A percentile compares a stretch with the other conserved stretches of the same genome.
Evolutionary conservation across 2,329 filamentous ascomycete species (phyloP).

Genomic region (Phyllosticta paracitricarpa): DNA sequence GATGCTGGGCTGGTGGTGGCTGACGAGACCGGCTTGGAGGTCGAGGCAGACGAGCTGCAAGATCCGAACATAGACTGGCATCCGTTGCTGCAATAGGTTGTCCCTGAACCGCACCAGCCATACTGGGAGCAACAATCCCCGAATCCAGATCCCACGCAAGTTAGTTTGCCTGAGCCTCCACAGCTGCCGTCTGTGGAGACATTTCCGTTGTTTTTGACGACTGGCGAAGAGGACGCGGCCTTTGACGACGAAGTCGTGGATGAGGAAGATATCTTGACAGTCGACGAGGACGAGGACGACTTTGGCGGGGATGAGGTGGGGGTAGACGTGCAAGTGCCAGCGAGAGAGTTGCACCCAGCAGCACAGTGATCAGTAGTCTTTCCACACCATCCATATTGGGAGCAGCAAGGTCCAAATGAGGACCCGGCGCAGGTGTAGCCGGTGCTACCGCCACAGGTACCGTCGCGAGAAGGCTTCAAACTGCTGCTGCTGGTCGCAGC

Average conservation of each 20-base stretch:
- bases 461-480: constrained; percentile 9
- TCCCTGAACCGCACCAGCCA: constrained; percentile 9
- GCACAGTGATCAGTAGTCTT: neutral
- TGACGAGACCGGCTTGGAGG: neutral
- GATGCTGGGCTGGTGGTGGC: neutral
- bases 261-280: neutral
- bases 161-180: constrained; percentile 1
- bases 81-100: constrained; percentile 8
- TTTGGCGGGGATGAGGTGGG: neutral
- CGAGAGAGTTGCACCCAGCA: neutral
- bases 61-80: constrained; percentile 8
- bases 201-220: neutral
- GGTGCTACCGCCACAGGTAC: constrained; percentile 8
- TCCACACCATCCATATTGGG: constrained; percentile 13
- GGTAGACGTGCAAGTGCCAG: neutral
- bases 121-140: constrained; percentile 10
- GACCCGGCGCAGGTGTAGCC: constrained; percentile 14
- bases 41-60: neutral
- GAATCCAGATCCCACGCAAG: constrained; percentile 8
- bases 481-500: neutral
- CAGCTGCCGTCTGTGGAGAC: constrained; percentile 6
- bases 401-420: constrained; percentile 6
- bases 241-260: neutral
- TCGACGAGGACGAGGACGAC: neutral
- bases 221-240: neutral